Evolutionary conservation across 75 land plant species (phyloP).

Genomic region (Cryptomeria japonica): DNA sequence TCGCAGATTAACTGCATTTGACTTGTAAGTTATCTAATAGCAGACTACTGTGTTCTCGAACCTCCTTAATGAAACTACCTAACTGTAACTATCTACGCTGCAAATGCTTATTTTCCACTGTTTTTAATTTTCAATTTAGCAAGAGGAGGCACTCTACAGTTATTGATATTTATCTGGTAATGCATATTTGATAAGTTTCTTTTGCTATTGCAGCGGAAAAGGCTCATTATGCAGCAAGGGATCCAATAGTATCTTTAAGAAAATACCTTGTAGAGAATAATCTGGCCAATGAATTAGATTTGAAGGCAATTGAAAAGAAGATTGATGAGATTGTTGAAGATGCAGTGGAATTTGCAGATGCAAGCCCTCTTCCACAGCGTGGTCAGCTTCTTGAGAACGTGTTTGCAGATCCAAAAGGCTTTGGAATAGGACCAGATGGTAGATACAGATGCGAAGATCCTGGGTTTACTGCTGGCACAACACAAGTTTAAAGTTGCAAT

Average conservation of each 20-base stretch:
- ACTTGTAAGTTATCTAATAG: background rate
- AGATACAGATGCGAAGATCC: slow-evolving; percentile 98
- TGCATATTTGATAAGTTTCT: background rate
- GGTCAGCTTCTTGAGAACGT: slow-evolving; percentile 97
- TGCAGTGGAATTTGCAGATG: slow-evolving; percentile 97
- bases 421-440: slow-evolving; percentile 99
- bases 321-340: slow-evolving; percentile 93
- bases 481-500: slow-evolving; percentile 60
- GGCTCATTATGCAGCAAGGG: slow-evolving; percentile 86
- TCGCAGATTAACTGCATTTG: background rate
- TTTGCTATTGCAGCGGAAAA: slow-evolving; percentile 77
- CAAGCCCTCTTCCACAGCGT: slow-evolving; percentile 79
- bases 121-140: background rate
- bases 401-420: slow-evolving; percentile 96
- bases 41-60: background rate
- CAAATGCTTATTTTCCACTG: background rate
- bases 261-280: slow-evolving; percentile 82
- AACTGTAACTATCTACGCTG: background rate
- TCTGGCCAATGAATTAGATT: slow-evolving; percentile 76
- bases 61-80: background rate
- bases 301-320: slow-evolving; percentile 87
- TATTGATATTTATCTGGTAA: background rate
- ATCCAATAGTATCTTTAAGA: slow-evolving; percentile 84
- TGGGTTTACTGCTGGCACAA: slow-evolving; percentile 89
- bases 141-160: background rate